Evolutionary conservation across 192 early-diverging fungal species (phyloP), one percentile per base, ranked within the genome.

Genomic region (Rhizophagus clarus): DNA sequence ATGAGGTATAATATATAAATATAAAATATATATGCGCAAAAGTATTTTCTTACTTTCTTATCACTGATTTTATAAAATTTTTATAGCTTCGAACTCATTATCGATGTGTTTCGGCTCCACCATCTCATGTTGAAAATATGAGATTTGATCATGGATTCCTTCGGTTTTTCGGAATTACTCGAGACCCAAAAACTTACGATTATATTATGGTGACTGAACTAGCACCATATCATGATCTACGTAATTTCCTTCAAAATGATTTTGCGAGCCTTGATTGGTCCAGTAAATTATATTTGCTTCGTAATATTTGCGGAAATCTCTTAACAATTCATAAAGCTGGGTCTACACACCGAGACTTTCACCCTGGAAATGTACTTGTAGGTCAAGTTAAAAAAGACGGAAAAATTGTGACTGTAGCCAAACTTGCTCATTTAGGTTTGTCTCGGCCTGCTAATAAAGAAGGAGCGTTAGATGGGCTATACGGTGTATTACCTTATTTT

Each of bases 371-470:
- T 24, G 28, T 74, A 12, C 28, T 74, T n/a, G 37, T 70, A 5
- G 68, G 68, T 8, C 68, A 70, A n/a, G n/a, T 70, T 70, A 70
- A 70, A 42, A 37, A 70, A 42, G 68, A 24, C n/a, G 51, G 51
- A 22, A 22, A 56, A 20, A 56, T 17, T 56, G 15, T 70, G 11
- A 70, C 68, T 1, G 68, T 70, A 22, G 68, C 68, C n/a, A 70
- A 70, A 70, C 68, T 74, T 32, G 56, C 72, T 60, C 47, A 74
- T 61, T 74, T 74, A 22, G 72, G 72, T 26, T 61, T 74, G n/a
- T 74, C 47, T 51, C 72, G 72, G 2, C 72, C 72, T 22, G 72
- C 72, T 26, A 22, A 68, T 74, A 61, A 49, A 74, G 29, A 4
- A 31, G 42, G 28, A 10, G 1, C 40, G 15, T 40, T 20, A 17